Evolutionary conservation across 2,329 filamentous ascomycete genomes (phyloP).

Genomic region (Microdochium trichocladiopsis): DNA sequence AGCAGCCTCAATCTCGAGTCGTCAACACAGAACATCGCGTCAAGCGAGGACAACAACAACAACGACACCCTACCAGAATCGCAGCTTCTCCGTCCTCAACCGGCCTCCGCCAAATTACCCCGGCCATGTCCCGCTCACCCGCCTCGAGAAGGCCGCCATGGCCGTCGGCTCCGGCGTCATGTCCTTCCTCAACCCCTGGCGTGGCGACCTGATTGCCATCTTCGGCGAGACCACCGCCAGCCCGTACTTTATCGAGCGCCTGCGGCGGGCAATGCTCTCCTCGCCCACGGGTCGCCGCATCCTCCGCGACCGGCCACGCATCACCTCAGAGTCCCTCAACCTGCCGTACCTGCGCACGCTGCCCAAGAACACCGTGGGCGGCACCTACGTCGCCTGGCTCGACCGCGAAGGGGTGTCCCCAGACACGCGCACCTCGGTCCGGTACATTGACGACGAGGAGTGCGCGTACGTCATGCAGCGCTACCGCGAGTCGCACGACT

Average conservation of each 20-base stretch:
- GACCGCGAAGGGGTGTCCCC: slow-evolving; percentile 89
- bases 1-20: not conserved
- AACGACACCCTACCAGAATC: not conserved
- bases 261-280: slow-evolving; percentile 86
- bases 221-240: slow-evolving; percentile 93
- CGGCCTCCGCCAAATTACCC: slow-evolving; percentile 83
- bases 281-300: slow-evolving; percentile 82
- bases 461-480: slow-evolving; percentile 98
- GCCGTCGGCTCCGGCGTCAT: slow-evolving; percentile 57
- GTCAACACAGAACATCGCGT: not conserved
- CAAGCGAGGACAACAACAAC: not conserved
- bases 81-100: slow-evolving; percentile 70
- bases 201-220: slow-evolving; percentile 86
- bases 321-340: slow-evolving; percentile 66
- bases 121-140: slow-evolving; percentile 84
- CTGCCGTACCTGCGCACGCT: slow-evolving; percentile 65
- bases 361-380: slow-evolving; percentile 68
- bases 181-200: slow-evolving; percentile 66
- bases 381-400: slow-evolving; percentile 83
- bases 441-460: slow-evolving; percentile 91
- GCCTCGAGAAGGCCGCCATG: slow-evolving; percentile 67
- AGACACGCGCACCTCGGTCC: slow-evolving; percentile 74
- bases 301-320: slow-evolving; percentile 80
- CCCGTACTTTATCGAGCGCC: slow-evolving; percentile 88
- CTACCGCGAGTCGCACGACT: slow-evolving; percentile 95